Evolutionary conservation across 2,329 filamentous ascomycete species (phyloP), one percentile per base, ranked within the genome.

Genomic region (Claviceps digitariae): DNA sequence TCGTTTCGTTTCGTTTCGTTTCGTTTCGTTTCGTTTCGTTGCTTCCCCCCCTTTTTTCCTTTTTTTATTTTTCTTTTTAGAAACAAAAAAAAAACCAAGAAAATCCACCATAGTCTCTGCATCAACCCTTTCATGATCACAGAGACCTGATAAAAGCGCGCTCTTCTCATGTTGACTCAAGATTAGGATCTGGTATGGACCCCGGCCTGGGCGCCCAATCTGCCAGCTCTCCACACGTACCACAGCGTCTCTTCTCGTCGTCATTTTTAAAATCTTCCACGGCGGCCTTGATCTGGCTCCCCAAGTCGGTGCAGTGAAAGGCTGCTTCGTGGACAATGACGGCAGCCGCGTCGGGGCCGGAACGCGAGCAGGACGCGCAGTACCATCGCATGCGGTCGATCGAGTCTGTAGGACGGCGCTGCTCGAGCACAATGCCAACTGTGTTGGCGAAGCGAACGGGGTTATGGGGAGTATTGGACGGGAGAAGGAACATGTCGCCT

Each of bases 391-490:
- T 78, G 53, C 78, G 77, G 74, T 97, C 91, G 54, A 90, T 59
- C 29, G 81, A 82, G 4, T 70, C 81, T 41, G 76, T 71, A 0
- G 87, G 87, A 12, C 93, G 76, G 43, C 81, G 80, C 74, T 95
- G 88, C 75, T 97, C 91, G 55, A 97, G 75, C 36, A 97, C 91
- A 50, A 97, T 76, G 34, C 91, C 91, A n/a, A 97, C 89, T 0
- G 91, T 96, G 70, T 95, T 76, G 63, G 86, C 86, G 70, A 96
- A 97, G 55, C 91, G 82, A 36, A 97, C 88, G 0, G 93, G 91
- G 69, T 95, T 96, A 72, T 97, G 91, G 27, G 91, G 91, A n/a
- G 86, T 93, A 69, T 95, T 90, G n/a, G 84, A 79, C 0, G 91
- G 91, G 1, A 98, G 79, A 4, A 97, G 75, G 69, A 95, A 97